Evolutionary conservation across 495 filamentous ascomycete species (phyloP).

Genomic region (Terfezia claveryi): DNA sequence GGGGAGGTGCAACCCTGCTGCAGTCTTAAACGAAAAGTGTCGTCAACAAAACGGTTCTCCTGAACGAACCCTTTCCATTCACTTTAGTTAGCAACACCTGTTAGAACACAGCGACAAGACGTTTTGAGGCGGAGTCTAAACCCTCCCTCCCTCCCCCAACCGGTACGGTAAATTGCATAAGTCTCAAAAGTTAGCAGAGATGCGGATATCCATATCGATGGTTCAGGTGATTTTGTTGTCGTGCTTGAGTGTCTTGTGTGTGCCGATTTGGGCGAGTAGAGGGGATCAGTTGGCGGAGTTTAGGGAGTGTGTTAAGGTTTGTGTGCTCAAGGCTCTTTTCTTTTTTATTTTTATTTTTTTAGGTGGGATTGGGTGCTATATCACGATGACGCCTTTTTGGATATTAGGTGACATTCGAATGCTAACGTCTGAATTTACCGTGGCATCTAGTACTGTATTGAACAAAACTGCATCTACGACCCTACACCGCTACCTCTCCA

Average conservation of each 20-base stretch:
- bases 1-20: too few species aligned
- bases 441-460: slow-evolving; percentile 44
- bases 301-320: slow-evolving; percentile 64
- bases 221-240: neutral
- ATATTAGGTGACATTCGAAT: neutral
- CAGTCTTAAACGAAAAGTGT: too few species aligned
- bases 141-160: too few species aligned
- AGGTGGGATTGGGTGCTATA: neutral
- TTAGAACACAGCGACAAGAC: too few species aligned
- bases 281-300: slow-evolving; percentile 85
- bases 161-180: too few species aligned
- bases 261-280: slow-evolving; percentile 34
- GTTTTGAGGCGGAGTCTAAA: too few species aligned
- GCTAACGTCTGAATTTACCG: slow-evolving; percentile 1
- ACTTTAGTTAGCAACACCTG: too few species aligned
- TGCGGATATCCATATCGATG: neutral
- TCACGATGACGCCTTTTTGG: neutral
- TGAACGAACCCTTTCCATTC: too few species aligned
- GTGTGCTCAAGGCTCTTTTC: slow-evolving; percentile 8
- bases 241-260: neutral
- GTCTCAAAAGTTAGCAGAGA: neutral
- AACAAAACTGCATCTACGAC: slow-evolving; percentile 47
- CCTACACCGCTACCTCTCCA: slow-evolving; percentile 30
- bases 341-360: too few species aligned
- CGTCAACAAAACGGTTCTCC: too few species aligned